A percentile compares a stretch with the other conserved stretches of the same genome.
These are phyloP conservation scores for Vickermania ingenoplastis DNA, from an alignment of 208 protist genomes.

Conservation along the genomic window DNA sequence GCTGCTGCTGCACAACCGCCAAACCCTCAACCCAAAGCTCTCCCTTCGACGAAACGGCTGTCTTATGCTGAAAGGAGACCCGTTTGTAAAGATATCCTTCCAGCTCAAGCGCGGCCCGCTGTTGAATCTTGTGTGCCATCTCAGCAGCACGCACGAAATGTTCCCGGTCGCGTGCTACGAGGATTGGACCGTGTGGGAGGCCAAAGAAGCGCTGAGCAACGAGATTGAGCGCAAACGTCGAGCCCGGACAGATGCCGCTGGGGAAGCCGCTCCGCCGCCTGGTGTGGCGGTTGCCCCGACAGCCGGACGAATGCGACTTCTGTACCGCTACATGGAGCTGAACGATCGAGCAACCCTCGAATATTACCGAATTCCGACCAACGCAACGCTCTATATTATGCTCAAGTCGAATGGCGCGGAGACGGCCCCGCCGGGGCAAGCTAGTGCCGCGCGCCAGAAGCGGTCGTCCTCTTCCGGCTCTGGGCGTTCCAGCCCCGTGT, in stretches of 20 bases:
- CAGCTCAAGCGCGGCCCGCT: constrained; percentile 52
- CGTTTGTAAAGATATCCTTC: constrained; percentile 64
- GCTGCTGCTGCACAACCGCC: constrained; percentile 70
- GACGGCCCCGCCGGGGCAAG: no score
- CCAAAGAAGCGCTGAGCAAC: constrained; percentile 54
- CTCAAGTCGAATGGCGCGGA: no score
- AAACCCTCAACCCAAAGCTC: constrained; percentile 39
- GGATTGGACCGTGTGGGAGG: constrained; percentile 53
- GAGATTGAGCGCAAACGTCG: constrained; percentile 15
- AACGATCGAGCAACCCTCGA: constrained; percentile 71
- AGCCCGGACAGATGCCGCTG: constrained; percentile 6
- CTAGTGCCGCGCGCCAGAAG: no score
- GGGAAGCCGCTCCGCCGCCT: no score
- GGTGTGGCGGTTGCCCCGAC: no score
- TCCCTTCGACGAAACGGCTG: constrained; percentile 69
- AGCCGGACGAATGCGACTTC: constrained; percentile 33
- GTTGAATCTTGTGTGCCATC: constrained; percentile 54
- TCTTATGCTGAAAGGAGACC: constrained; percentile 80
- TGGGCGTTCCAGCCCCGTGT: no score
- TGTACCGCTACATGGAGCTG: constrained; percentile 84
- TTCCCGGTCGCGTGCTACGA: constrained; percentile 47
- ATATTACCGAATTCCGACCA: constrained; percentile 78
- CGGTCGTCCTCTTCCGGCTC: no score
- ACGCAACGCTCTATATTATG: constrained; percentile 43
- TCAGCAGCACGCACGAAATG: constrained; percentile 17